Conservation (phyloP, 2,329 filamentous ascomycete genomes). For the Nigrospora oryzae region DNA sequence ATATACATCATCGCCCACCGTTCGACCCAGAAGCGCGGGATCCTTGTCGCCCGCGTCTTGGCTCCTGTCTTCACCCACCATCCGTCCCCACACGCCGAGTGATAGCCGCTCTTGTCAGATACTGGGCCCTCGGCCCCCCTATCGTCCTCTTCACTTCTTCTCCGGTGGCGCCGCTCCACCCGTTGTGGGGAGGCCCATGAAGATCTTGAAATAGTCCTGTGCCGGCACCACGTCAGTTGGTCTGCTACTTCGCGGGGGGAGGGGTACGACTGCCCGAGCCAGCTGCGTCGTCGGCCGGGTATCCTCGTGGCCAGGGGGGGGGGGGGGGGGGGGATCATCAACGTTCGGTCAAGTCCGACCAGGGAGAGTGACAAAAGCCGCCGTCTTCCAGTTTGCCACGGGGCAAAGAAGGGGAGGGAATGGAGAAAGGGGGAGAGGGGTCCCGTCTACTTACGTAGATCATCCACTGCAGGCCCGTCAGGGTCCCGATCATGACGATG, state of each 20-base stretch:
- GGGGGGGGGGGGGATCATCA: not conserved
- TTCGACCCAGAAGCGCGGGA: too few relatives aligned
- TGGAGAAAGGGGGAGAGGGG: not conserved
- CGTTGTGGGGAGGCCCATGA: constrained; percentile 79
- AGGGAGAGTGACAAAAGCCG: too few relatives aligned
- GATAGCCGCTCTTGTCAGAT: not conserved
- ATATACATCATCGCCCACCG: too few relatives aligned
- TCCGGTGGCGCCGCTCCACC: constrained; percentile 53
- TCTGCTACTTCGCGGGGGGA: too few relatives aligned
- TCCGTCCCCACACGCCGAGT: not conserved
- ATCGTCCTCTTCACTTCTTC: constrained; percentile 25
- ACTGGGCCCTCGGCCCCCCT: not conserved
- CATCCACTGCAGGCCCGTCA: constrained; percentile 88
- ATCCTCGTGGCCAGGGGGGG: too few relatives aligned
- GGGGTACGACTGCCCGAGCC: too few relatives aligned
- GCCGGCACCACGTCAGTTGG: constrained; percentile 7
- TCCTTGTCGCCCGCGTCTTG: too few relatives aligned
- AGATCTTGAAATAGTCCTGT: constrained; percentile 80
- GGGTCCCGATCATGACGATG: constrained; percentile 82
- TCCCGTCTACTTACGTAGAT: constrained; percentile 58
- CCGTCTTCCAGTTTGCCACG: constrained; percentile 3
- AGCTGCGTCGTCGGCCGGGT: too few relatives aligned
- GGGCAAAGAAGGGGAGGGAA: not conserved
- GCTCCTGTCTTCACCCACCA: too few relatives aligned
- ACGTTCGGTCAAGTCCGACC: not conserved